These are phyloP conservation scores for Salvia rosmarinus DNA, from an alignment of 257 asterid species.

Conservation along the genomic window DNA sequence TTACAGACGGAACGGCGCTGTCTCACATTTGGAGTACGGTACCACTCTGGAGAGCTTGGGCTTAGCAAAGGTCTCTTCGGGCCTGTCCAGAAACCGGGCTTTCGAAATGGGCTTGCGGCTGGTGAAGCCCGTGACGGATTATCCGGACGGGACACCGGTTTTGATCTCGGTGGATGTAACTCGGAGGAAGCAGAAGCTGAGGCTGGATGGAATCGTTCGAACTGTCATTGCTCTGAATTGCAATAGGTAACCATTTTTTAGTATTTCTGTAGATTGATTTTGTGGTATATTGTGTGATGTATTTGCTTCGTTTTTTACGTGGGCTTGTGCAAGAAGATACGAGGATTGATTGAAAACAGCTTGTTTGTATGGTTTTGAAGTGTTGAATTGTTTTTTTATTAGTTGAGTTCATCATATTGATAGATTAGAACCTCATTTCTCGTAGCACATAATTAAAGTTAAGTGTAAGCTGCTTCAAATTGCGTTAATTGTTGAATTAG, in stretches of 20 bases:
- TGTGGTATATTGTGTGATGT: background rate
- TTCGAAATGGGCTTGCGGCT: slow-evolving; percentile 82
- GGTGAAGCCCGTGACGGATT: slow-evolving; percentile 62
- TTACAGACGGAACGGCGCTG: slow-evolving; percentile 63
- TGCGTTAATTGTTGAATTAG: background rate
- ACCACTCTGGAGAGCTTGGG: slow-evolving; percentile 91
- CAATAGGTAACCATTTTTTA: slow-evolving; percentile 55
- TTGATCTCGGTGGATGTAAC: slow-evolving; percentile 73
- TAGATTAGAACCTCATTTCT: background rate
- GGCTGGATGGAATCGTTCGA: slow-evolving; percentile 82
- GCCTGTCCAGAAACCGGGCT: slow-evolving; percentile 65
- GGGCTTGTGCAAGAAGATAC: slow-evolving; percentile 4
- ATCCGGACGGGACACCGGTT: slow-evolving; percentile 80
- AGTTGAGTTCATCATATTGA: background rate
- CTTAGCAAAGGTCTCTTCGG: slow-evolving; percentile 64
- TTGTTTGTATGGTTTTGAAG: background rate
- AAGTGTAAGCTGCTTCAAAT: background rate
- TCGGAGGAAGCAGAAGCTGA: slow-evolving; percentile 65
- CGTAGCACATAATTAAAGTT: background rate
- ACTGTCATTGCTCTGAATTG: slow-evolving; percentile 73
- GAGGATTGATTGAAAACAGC: background rate
- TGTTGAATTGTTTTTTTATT: background rate
- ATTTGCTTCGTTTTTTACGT: slow-evolving; percentile 1
- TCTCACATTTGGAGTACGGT: slow-evolving; percentile 75
- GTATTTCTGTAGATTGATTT: background rate